These are phyloP conservation scores for Cladosporium sp. DNA, from an alignment of 2,329 filamentous ascomycete genomes.

Conservation along the genomic window DNA sequence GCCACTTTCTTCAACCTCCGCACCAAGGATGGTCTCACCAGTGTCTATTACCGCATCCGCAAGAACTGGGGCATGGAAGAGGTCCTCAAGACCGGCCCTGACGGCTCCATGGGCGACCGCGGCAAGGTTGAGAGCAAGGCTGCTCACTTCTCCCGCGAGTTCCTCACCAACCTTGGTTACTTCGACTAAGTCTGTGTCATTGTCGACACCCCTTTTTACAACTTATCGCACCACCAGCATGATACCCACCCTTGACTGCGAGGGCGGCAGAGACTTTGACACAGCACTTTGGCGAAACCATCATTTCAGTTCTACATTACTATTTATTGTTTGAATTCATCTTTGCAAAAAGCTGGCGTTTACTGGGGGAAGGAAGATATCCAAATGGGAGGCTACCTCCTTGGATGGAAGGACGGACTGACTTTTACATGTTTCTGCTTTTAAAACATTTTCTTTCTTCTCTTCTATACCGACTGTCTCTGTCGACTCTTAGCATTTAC, in stretches of 20 bases:
- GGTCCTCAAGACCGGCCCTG: constrained; percentile 28
- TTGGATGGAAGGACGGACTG: neutral
- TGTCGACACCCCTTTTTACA: neutral
- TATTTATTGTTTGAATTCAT: neutral
- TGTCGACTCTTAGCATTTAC: neutral
- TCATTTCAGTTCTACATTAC: neutral
- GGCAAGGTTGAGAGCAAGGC: constrained; percentile 25
- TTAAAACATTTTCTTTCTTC: neutral
- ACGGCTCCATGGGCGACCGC: constrained; percentile 23
- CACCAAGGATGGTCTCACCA: constrained; percentile 29
- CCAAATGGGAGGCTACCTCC: constrained; percentile 2
- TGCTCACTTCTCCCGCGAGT: constrained; percentile 25
- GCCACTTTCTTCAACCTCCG: constrained; percentile 17
- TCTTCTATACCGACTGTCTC: neutral
- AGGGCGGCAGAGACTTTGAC: constrained; percentile 8
- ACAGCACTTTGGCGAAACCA: neutral
- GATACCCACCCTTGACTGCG: constrained; percentile 7
- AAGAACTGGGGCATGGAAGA: constrained; percentile 30
- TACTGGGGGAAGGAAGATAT: neutral
- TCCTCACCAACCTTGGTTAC: constrained; percentile 28
- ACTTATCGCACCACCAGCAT: neutral
- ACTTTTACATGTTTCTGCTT: neutral
- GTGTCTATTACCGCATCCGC: constrained; percentile 32
- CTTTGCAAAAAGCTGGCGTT: constrained; percentile 2
- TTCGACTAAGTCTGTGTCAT: constrained; percentile 14